Percentiles rank a stretch among this genome's conserved stretches.
Conservation (phyloP, 2,329 filamentous ascomycete species). For the Chaetomium sp. region DNA sequence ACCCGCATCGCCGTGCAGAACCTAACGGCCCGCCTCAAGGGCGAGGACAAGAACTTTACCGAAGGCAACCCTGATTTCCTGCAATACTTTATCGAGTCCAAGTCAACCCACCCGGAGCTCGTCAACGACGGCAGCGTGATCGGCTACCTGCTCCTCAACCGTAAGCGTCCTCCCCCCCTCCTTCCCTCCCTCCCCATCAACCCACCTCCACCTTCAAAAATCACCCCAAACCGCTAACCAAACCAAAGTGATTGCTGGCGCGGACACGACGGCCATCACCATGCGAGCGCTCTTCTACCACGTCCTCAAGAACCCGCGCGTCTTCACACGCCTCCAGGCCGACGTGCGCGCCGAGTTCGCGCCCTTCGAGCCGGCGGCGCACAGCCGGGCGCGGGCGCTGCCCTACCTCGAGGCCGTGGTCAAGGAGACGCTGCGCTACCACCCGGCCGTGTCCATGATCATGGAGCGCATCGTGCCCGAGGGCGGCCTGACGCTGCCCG, state of each 20-base stretch:
- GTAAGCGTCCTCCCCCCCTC: not conserved
- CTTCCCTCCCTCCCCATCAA: too few species aligned
- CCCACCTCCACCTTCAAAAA: not conserved
- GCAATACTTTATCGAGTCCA: slow-evolving; percentile 59
- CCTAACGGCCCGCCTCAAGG: slow-evolving; percentile 32
- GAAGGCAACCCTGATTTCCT: slow-evolving; percentile 50
- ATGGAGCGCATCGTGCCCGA: slow-evolving; percentile 54
- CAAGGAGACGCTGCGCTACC: slow-evolving; percentile 53
- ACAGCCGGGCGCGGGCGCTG: slow-evolving; percentile 36
- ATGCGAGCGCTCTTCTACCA: slow-evolving; percentile 65
- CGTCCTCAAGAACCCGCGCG: slow-evolving; percentile 56
- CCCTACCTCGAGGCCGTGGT: slow-evolving; percentile 55
- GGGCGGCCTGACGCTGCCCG: slow-evolving; percentile 42
- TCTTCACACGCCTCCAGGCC: slow-evolving; percentile 51
- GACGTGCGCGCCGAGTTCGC: slow-evolving; percentile 55
- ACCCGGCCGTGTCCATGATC: slow-evolving; percentile 51
- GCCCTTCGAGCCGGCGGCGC: slow-evolving; percentile 31
- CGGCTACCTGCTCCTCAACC: slow-evolving; percentile 33
- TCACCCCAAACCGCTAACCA: not conserved
- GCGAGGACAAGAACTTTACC: slow-evolving; percentile 29
- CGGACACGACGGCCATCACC: slow-evolving; percentile 68
- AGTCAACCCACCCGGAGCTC: slow-evolving; percentile 56
- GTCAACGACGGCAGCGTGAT: slow-evolving; percentile 46
- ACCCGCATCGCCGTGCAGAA: slow-evolving; percentile 38
- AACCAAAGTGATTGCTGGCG: slow-evolving; percentile 47